Evolutionary conservation across 306 rosid species (phyloP).

Genomic region (Sechiopsis laciniata): DNA sequence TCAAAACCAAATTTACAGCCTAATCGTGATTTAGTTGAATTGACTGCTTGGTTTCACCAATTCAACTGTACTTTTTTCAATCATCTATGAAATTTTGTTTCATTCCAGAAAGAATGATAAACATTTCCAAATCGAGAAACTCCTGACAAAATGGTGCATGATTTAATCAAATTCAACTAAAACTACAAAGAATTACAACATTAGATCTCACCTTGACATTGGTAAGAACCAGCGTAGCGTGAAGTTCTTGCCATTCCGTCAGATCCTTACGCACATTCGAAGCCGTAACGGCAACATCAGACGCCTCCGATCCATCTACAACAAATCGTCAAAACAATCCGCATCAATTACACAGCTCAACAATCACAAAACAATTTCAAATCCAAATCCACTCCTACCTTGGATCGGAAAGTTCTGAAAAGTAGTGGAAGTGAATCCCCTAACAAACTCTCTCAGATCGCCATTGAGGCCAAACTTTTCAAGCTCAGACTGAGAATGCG

Average conservation of each 20-base stretch:
- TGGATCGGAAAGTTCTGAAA: slow-evolving; percentile 72
- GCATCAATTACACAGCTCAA: neutral
- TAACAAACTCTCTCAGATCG: slow-evolving; percentile 80
- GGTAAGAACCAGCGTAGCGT: slow-evolving; percentile 82
- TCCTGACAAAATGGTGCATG: neutral
- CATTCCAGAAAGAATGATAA: neutral
- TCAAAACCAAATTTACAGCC: neutral
- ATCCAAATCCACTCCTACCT: slow-evolving; percentile 35
- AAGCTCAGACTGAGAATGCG: slow-evolving; percentile 41
- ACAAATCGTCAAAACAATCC: slow-evolving; percentile 25
- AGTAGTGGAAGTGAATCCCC: slow-evolving; percentile 81
- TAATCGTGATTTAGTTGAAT: slow-evolving; percentile 1
- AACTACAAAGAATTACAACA: neutral
- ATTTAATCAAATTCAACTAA: neutral
- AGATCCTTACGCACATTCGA: slow-evolving; percentile 92
- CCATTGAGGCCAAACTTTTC: slow-evolving; percentile 59
- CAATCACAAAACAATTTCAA: neutral
- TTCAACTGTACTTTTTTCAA: neutral
- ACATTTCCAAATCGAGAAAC: neutral
- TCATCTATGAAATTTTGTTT: neutral
- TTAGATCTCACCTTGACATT: slow-evolving; percentile 62
- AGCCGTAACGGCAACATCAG: slow-evolving; percentile 46
- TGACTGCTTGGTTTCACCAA: neutral
- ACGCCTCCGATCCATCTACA: slow-evolving; percentile 62
- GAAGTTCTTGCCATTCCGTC: slow-evolving; percentile 92